Conservation (phyloP, 257 asterid species). For the Primulina eburnea region DNA sequence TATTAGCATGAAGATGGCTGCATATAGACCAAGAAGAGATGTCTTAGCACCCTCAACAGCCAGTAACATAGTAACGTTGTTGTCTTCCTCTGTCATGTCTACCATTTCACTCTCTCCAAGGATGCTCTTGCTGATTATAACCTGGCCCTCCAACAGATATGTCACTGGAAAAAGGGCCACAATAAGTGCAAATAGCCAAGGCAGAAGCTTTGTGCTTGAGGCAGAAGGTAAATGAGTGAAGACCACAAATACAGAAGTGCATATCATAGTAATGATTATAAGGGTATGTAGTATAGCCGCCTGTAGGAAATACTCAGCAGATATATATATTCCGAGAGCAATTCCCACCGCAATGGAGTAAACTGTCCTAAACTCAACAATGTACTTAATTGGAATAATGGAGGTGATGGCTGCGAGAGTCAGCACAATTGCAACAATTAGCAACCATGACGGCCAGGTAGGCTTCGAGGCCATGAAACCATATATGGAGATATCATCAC, state of each 20-base stretch:
- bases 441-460: constrained; percentile 99
- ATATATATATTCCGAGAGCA: constrained; percentile 82
- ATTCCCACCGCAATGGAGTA: constrained; percentile 82
- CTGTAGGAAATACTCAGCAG: constrained; percentile 94
- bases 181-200: constrained; percentile 92
- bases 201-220: constrained; percentile 86
- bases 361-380: constrained; percentile 77
- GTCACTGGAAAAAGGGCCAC: constrained; percentile 99
- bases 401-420: constrained; percentile 94
- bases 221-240: constrained; percentile 96
- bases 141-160: constrained; percentile 89
- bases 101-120: constrained; percentile 49
- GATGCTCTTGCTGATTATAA: constrained; percentile 61
- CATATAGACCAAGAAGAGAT: constrained; percentile 89
- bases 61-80: constrained; percentile 65
- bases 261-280: constrained; percentile 86
- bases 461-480: constrained; percentile 87
- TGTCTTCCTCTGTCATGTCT: constrained; percentile 69
- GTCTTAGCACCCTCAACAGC: constrained; percentile 97
- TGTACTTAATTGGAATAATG: constrained; percentile 74
- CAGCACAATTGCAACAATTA: constrained; percentile 75
- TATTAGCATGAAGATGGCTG: constrained; percentile 90
- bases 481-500: constrained; percentile 91
- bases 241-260: constrained; percentile 81
- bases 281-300: constrained; percentile 79